Evolutionary conservation across 176 grass and related monocot genomes (phyloP).

Genomic region (Oropetium thomaeum): DNA sequence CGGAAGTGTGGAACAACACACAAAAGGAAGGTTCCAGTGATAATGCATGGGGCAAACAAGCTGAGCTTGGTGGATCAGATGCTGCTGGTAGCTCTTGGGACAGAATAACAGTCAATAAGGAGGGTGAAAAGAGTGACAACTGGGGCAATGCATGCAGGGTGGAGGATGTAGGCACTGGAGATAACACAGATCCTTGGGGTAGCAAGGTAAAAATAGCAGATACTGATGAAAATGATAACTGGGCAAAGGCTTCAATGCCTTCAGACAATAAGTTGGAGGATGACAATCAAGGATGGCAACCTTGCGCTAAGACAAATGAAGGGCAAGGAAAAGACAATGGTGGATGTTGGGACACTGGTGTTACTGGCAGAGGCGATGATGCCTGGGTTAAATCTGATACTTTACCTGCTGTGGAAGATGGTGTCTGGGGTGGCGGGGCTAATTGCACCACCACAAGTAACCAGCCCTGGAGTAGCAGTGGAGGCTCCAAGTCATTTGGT

Average conservation of each 20-base stretch:
- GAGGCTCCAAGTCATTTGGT: conserved; percentile 27
- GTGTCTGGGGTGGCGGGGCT: conserved; percentile 35
- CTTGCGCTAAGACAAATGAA: conserved; percentile 39
- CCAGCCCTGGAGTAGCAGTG: conserved; percentile 33
- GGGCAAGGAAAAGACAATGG: conserved; percentile 31
- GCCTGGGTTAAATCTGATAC: conserved; percentile 38
- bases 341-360: conserved; percentile 35
- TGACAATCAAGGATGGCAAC: conserved; percentile 38
- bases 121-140: conserved; percentile 41
- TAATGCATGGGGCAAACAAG: conserved; percentile 46
- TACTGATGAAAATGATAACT: conserved; percentile 36
- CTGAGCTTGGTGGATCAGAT: conserved; percentile 32
- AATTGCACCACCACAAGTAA: conserved; percentile 25
- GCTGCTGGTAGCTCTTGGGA: conserved; percentile 47
- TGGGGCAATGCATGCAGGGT: conserved; percentile 32
- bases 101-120: conserved; percentile 29
- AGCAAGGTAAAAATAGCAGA: conserved; percentile 48
- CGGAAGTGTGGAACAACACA: conserved; percentile 40
- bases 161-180: conserved; percentile 13
- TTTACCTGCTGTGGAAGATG: conserved; percentile 35
- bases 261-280: conserved; percentile 32
- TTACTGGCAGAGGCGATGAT: conserved; percentile 19
- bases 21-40: conserved; percentile 27
- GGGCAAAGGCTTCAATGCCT: conserved; percentile 35
- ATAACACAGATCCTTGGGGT: conserved; percentile 46